Evolutionary conservation across 441 rosid genomes (phyloP), one percentile per base, ranked within the genome.

Genomic region (Populus hybrid): DNA sequence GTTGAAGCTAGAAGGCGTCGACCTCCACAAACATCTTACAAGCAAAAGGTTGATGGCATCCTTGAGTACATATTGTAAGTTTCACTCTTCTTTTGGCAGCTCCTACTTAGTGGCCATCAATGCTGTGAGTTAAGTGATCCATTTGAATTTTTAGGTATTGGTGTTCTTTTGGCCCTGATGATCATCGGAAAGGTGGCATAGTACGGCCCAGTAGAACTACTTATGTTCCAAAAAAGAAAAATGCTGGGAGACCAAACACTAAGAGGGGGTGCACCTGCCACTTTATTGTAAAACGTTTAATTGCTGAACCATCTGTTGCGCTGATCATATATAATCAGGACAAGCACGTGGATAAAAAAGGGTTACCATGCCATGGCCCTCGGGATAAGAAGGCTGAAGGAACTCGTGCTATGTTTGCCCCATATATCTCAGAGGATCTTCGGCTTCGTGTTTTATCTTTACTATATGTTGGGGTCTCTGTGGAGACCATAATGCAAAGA

Each of bases 131-230:
- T 77, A 24, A 78, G 31, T 79, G 50, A 33, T 74, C 61, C 24
- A 59, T 66, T 77, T 81, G n/a, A 77, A 69, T 76, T 72, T 77
- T 75, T 85, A 93, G 98, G 91, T 94, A 95, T 83, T 95, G 98
- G 99, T 95, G 97, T 86, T 94, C 98, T 35, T 95, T 92, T 87
- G 99, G 98, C 50, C 97, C 99, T 65, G 97, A 94, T 82, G 99
- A 93, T 80, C 95, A 91, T 76, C 86, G 97, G 71, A 92, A 87
- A 81, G 98, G 99, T 61, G 94, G 98, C 74, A 66, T 88, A 50
- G 91, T 93, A 40, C 85, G 96, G 73, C 98, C 99, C 40, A 92
- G 98, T 80, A 84, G 97, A 88, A 91, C 81, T 79, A 88, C 95
- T 4, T 93, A 89, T 76, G 86, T 90, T 33, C 93, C 87, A 4